Conservation (phyloP, 208 protist species). For the Angomonas ambiguus region DNA sequence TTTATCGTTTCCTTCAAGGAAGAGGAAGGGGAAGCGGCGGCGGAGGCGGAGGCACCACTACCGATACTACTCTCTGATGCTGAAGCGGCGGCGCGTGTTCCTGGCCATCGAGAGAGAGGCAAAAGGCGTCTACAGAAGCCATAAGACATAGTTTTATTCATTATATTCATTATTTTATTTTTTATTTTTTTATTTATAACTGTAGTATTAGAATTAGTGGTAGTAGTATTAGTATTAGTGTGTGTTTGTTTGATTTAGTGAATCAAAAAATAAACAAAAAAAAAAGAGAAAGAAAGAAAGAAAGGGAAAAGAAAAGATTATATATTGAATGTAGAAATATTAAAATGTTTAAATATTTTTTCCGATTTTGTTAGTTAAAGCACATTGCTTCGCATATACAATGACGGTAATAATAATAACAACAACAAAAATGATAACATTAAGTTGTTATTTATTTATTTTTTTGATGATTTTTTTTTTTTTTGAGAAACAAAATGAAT, state of each 20-base stretch:
- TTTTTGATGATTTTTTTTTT: background rate
- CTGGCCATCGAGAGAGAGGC: too few species aligned
- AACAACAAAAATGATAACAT: background rate
- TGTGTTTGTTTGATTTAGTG: background rate
- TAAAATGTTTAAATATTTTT: background rate
- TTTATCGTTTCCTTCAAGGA: slow-evolving; percentile 57
- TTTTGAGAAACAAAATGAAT: too few species aligned
- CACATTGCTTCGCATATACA: background rate
- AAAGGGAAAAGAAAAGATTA: slow-evolving; percentile 16
- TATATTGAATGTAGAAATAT: background rate
- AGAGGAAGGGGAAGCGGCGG: background rate
- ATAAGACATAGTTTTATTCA: too few species aligned
- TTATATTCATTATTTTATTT: too few species aligned
- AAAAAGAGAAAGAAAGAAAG: slow-evolving; percentile 10
- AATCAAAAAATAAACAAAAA: background rate
- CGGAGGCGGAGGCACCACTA: background rate
- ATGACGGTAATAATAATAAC: background rate
- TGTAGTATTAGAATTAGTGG: background rate
- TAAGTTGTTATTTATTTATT: background rate
- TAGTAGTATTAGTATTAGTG: background rate
- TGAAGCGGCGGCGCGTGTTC: too few species aligned
- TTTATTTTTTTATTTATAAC: background rate
- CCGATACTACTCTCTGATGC: background rate
- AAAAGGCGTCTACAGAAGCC: too few species aligned
- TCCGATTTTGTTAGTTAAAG: background rate